Percentiles rank a stretch among this genome's conserved stretches.
Evolutionary conservation across 2,329 filamentous ascomycete species (phyloP).

Genomic region (Epichloe scottii): DNA sequence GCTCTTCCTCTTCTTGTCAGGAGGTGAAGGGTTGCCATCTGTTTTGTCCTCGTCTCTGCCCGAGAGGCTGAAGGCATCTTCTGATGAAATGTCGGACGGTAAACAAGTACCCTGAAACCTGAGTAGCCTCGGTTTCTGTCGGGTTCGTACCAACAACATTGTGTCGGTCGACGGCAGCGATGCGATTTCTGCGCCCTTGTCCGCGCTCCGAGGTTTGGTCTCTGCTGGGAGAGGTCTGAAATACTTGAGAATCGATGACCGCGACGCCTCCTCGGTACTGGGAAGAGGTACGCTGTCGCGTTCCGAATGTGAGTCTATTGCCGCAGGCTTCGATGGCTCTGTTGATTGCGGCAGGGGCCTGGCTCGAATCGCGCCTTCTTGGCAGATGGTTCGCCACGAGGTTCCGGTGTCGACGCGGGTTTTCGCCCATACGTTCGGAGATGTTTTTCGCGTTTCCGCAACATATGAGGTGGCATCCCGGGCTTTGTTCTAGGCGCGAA

Average conservation of each 20-base stretch:
- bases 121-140: slow-evolving; percentile 17
- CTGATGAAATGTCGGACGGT: slow-evolving; percentile 5
- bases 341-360: not conserved
- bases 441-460: slow-evolving; percentile 20
- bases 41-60: not conserved
- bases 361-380: slow-evolving; percentile 15
- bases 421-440: slow-evolving; percentile 30
- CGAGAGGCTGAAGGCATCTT: not conserved
- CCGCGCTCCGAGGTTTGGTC: slow-evolving; percentile 2
- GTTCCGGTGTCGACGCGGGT: slow-evolving; percentile 12
- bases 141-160: slow-evolving; percentile 2
- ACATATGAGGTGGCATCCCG: slow-evolving; percentile 11
- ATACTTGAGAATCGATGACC: slow-evolving; percentile 28
- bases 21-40: not conserved
- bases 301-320: not conserved
- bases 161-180: slow-evolving; percentile 8
- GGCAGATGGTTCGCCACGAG: slow-evolving; percentile 12
- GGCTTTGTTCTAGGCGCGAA: slow-evolving; percentile 17
- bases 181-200: slow-evolving; percentile 6
- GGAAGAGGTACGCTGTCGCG: not conserved
- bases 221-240: slow-evolving; percentile 22
- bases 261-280: not conserved
- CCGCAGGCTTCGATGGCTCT: not conserved
- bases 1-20: not conserved
- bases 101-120: slow-evolving; percentile 15